These are phyloP conservation scores for Epichloe uncinata DNA, from an alignment of 2,329 filamentous ascomycete species.

Conservation along the genomic window DNA sequence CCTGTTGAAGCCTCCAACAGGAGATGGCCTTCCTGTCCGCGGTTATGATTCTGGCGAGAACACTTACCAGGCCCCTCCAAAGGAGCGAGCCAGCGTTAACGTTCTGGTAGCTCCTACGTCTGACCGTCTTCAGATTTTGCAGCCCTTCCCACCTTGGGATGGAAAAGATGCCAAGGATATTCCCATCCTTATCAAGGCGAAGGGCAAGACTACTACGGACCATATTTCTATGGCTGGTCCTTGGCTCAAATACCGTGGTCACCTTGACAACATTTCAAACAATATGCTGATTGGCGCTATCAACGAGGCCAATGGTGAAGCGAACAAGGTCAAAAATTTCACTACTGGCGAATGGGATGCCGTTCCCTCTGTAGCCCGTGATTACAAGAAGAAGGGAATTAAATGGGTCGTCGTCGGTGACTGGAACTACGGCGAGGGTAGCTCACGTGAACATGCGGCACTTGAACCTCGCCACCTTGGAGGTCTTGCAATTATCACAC, in stretches of 20 bases:
- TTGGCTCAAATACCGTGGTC: slow-evolving; percentile 97
- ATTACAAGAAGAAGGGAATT: slow-evolving; percentile 96
- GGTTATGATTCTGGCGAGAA: slow-evolving; percentile 87
- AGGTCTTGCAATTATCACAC: slow-evolving; percentile 90
- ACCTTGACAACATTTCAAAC: slow-evolving; percentile 99
- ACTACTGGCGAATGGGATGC: slow-evolving; percentile 72
- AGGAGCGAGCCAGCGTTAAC: slow-evolving; percentile 55
- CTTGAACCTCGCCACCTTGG: slow-evolving; percentile 95
- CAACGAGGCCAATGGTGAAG: slow-evolving; percentile 91
- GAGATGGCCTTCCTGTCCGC: slow-evolving; percentile 61
- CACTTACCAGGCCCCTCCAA: slow-evolving; percentile 91
- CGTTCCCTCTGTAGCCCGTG: slow-evolving; percentile 86
- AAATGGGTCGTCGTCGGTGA: slow-evolving; percentile 97
- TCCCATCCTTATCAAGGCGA: slow-evolving; percentile 89
- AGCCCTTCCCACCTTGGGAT: slow-evolving; percentile 79
- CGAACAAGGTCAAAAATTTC: slow-evolving; percentile 93
- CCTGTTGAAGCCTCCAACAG: slow-evolving; percentile 66
- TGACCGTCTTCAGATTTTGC: slow-evolving; percentile 86
- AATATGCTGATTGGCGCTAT: slow-evolving; percentile 98
- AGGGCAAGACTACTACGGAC: slow-evolving; percentile 95
- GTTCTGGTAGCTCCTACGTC: slow-evolving; percentile 81
- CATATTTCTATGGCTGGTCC: slow-evolving; percentile 96
- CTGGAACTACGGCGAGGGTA: slow-evolving; percentile 99
- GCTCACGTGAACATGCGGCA: slow-evolving; percentile 94
- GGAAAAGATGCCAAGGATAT: slow-evolving; percentile 76